These are phyloP conservation scores for Exophiala bonariae DNA, from an alignment of 2,329 filamentous ascomycete genomes.

Conservation along the genomic window DNA sequence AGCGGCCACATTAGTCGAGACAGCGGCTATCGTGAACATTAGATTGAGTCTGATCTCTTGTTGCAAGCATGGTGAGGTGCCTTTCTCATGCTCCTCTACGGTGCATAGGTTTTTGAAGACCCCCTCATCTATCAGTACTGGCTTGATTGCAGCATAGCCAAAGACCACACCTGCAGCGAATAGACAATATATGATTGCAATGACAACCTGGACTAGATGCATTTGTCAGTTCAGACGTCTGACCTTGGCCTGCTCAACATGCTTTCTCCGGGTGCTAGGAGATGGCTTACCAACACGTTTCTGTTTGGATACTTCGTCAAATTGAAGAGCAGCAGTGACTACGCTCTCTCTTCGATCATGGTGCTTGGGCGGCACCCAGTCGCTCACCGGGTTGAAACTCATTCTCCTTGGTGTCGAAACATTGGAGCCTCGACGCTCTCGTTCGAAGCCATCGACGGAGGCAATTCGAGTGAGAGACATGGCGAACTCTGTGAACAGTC, in stretches of 20 bases:
- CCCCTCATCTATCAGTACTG: conserved; percentile 71
- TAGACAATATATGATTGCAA: conserved; percentile 71
- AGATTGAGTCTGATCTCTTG: conserved; percentile 71
- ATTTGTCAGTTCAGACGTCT: conserved; percentile 11
- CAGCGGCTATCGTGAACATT: conserved; percentile 89
- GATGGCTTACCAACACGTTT: conserved; percentile 52
- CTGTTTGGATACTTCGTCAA: conserved; percentile 50
- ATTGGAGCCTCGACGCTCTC: conserved; percentile 32
- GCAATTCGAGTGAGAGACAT: conserved; percentile 46
- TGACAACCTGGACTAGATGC: conserved; percentile 64
- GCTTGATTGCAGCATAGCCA: conserved; percentile 82
- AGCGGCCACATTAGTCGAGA: conserved; percentile 83
- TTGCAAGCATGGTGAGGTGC: conserved; percentile 55
- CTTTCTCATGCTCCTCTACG: conserved; percentile 49
- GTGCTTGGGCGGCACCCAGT: conserved; percentile 34
- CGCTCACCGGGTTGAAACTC: conserved; percentile 45
- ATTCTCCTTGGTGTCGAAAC: conserved; percentile 37
- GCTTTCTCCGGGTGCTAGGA: not conserved
- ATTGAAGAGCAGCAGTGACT: conserved; percentile 20
- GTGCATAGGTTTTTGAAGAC: conserved; percentile 69
- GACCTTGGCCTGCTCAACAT: not conserved
- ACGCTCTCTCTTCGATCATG: conserved; percentile 29
- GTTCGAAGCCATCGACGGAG: conserved; percentile 46
- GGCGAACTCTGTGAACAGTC: conserved; percentile 8
- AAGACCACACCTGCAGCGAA: conserved; percentile 79